A percentile compares a stretch with the other conserved stretches of the same genome.
These are phyloP conservation scores for Quercus alba DNA, from an alignment of 306 rosid genomes.

Conservation along the genomic window DNA sequence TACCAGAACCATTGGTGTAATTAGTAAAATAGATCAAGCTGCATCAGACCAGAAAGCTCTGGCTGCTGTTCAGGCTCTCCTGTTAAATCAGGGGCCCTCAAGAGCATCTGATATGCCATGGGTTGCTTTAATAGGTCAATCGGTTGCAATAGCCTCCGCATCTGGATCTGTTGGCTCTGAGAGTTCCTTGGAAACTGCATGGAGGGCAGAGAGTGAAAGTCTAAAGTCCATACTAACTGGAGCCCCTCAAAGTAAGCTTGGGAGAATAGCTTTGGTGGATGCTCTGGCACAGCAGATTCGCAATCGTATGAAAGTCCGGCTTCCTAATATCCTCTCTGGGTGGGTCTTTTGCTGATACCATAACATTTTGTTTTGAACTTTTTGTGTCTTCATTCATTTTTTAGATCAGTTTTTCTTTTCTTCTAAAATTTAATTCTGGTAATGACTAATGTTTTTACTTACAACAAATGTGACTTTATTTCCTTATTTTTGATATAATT, in stretches of 20 bases:
- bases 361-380: not conserved
- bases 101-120: constrained; percentile 82
- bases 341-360: constrained; percentile 31
- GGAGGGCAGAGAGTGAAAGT: constrained; percentile 98
- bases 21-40: constrained; percentile 97
- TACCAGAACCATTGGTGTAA: constrained; percentile 85
- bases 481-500: not conserved
- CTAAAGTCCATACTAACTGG: constrained; percentile 88
- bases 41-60: constrained; percentile 82
- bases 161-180: constrained; percentile 93
- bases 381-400: not conserved
- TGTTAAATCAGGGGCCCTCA: constrained; percentile 87
- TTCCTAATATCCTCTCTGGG: constrained; percentile 95
- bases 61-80: constrained; percentile 93
- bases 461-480: not conserved
- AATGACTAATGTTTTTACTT: not conserved
- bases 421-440: not conserved
- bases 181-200: constrained; percentile 92
- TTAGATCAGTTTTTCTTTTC: not conserved
- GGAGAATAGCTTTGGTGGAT: constrained; percentile 91
- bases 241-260: constrained; percentile 93
- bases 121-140: constrained; percentile 96
- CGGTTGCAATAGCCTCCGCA: constrained; percentile 88
- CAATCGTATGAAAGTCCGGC: constrained; percentile 84
- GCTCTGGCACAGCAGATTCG: constrained; percentile 88